Evolutionary conservation across 768 basidiomycete species (phyloP).

Genomic region (Xerocomus potaroensis): DNA sequence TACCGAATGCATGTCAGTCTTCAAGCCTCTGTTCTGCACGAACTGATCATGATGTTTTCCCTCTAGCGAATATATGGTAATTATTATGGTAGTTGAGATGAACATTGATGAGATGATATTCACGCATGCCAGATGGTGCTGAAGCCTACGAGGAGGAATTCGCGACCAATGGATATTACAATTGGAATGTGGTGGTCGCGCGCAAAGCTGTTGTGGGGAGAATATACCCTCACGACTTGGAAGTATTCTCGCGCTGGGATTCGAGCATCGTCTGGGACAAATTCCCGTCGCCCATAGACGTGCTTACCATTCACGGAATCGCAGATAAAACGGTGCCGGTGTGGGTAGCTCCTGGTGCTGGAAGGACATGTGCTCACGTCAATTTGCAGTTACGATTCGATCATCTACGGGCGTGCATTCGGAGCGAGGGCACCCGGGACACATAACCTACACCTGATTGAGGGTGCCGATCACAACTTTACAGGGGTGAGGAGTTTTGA

Average conservation of each 20-base stretch:
- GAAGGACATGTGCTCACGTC: neutral
- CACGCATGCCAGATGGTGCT: slow-evolving; percentile 16
- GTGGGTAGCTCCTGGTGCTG: slow-evolving; percentile 38
- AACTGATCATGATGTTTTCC: slow-evolving; percentile 2
- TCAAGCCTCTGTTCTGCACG: neutral
- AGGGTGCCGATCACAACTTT: slow-evolving; percentile 78
- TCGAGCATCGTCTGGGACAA: slow-evolving; percentile 61
- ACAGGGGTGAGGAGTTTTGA: slow-evolving; percentile 41
- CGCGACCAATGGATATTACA: slow-evolving; percentile 53
- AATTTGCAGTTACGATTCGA: slow-evolving; percentile 56
- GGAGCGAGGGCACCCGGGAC: slow-evolving; percentile 58
- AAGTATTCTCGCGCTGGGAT: slow-evolving; percentile 61
- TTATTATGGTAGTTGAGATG: neutral
- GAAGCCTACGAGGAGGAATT: slow-evolving; percentile 47
- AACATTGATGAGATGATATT: slow-evolving; percentile 1
- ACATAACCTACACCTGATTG: slow-evolving; percentile 64
- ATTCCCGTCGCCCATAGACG: slow-evolving; percentile 61
- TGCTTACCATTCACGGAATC: slow-evolving; percentile 77
- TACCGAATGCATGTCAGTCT: slow-evolving; percentile 71
- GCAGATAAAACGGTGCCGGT: slow-evolving; percentile 63
- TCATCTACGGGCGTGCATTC: slow-evolving; percentile 63
- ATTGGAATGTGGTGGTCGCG: slow-evolving; percentile 64
- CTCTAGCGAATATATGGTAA: slow-evolving; percentile 29
- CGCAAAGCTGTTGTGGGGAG: slow-evolving; percentile 49
- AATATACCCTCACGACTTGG: slow-evolving; percentile 57